Evolutionary conservation across 306 rosid genomes (phyloP).

Genomic region (Heteromeles arbutifolia): DNA sequence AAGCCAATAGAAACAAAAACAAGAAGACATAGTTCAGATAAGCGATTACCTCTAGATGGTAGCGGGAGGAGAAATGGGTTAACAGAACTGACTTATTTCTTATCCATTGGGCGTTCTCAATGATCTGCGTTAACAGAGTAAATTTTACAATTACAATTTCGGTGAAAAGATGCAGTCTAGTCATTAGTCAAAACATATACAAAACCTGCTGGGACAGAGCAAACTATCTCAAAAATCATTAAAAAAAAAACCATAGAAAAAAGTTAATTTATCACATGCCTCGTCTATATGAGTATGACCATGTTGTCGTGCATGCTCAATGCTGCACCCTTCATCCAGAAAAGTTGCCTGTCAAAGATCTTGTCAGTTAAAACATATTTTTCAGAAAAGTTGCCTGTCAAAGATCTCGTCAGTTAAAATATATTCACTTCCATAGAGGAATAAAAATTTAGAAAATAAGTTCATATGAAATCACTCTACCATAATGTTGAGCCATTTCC

Average conservation of each 20-base stretch:
- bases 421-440: neutral
- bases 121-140: constrained; percentile 40
- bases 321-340: constrained; percentile 69
- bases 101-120: constrained; percentile 81
- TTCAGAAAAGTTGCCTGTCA: constrained; percentile 76
- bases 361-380: constrained; percentile 14
- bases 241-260: neutral
- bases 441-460: neutral
- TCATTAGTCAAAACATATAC: too few species aligned
- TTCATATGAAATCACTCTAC: neutral
- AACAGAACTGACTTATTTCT: constrained; percentile 80
- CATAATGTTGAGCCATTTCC: neutral
- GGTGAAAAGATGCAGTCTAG: constrained; percentile 1
- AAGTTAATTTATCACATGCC: constrained; percentile 35
- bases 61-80: constrained; percentile 94
- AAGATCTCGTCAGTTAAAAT: constrained; percentile 14
- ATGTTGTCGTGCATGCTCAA: constrained; percentile 74
- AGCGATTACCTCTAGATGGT: constrained; percentile 67
- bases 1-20: neutral
- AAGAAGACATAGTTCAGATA: neutral
- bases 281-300: constrained; percentile 86
- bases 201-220: neutral
- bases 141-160: constrained; percentile 2
- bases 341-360: constrained; percentile 68
- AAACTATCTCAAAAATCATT: neutral